These are phyloP conservation scores for Cladosporium halotolerans DNA, from an alignment of 2,329 filamentous ascomycete species.

Conservation along the genomic window DNA sequence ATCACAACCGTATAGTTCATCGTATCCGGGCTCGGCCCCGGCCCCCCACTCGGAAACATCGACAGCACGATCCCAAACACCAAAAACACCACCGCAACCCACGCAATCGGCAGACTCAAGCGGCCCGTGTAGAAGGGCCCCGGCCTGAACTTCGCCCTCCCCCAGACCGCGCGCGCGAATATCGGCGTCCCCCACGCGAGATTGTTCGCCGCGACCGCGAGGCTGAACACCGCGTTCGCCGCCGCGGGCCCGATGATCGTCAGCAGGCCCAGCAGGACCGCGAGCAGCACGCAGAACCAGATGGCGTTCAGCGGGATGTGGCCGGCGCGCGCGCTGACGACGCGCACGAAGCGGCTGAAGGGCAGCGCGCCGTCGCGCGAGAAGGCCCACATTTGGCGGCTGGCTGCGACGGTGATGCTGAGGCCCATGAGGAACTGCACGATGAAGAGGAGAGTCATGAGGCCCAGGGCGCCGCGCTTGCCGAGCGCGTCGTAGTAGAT, in stretches of 20 bases:
- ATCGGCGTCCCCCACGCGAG: conserved; percentile 56
- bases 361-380: conserved; percentile 57
- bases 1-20: conserved; percentile 63
- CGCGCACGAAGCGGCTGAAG: conserved; percentile 52
- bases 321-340: conserved; percentile 49
- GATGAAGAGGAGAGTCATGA: conserved; percentile 55
- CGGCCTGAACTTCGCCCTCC: conserved; percentile 50
- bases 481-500: conserved; percentile 57
- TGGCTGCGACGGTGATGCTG: conserved; percentile 52
- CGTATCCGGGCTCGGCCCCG: conserved; percentile 42
- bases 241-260: conserved; percentile 54
- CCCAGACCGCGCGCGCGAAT: conserved; percentile 53
- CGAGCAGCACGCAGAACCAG: conserved; percentile 48
- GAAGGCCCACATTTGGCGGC: conserved; percentile 58
- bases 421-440: conserved; percentile 59
- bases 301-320: conserved; percentile 54
- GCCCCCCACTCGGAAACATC: conserved; percentile 55
- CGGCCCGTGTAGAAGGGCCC: conserved; percentile 55
- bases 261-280: conserved; percentile 50
- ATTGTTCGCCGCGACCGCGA: conserved; percentile 55
- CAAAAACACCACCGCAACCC: conserved; percentile 49
- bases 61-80: conserved; percentile 50
- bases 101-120: conserved; percentile 49
- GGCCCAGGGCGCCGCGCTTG: conserved; percentile 51
- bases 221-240: conserved; percentile 53